Percentiles rank a stretch among this genome's conserved stretches.
phyloP scores from a whole-genome alignment of 2,329 filamentous ascomycete species.

The Chrysoporthe deuterocubensis region DNA sequence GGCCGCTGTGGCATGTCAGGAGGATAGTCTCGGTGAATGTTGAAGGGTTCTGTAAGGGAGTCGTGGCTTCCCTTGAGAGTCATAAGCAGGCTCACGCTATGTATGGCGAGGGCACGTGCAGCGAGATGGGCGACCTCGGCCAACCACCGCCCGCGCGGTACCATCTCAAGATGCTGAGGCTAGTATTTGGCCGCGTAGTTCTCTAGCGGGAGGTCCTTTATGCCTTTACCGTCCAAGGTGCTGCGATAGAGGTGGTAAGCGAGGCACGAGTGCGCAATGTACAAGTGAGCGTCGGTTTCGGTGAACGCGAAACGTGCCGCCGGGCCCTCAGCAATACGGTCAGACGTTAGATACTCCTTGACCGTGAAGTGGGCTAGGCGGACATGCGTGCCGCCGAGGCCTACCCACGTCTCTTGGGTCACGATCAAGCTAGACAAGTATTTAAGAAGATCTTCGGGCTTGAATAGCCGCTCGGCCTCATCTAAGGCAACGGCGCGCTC shows the following conservation, averaged over 20 bases:
- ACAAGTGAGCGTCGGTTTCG: neutral
- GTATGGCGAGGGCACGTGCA: neutral
- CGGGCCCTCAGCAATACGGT: neutral
- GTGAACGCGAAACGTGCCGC: neutral
- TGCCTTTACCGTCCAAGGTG: neutral
- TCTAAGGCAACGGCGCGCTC: neutral
- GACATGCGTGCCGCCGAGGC: no score
- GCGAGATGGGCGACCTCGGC: neutral
- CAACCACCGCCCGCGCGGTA: neutral
- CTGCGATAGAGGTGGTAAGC: neutral
- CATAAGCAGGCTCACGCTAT: neutral
- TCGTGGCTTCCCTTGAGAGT: no score
- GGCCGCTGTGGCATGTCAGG: neutral
- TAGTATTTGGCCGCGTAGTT: neutral
- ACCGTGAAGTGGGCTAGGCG: neutral
- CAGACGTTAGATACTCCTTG: neutral
- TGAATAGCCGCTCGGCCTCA: neutral
- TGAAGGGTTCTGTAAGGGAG: no score
- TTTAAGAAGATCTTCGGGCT: neutral
- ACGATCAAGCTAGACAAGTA: neutral
- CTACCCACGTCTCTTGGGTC: no score
- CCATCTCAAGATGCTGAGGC: neutral
- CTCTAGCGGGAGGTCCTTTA: neutral
- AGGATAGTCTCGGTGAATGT: no score
- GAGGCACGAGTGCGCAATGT: neutral